These are phyloP conservation scores for Trifolium dubium DNA, from an alignment of 306 rosid genomes.

Conservation along the genomic window DNA sequence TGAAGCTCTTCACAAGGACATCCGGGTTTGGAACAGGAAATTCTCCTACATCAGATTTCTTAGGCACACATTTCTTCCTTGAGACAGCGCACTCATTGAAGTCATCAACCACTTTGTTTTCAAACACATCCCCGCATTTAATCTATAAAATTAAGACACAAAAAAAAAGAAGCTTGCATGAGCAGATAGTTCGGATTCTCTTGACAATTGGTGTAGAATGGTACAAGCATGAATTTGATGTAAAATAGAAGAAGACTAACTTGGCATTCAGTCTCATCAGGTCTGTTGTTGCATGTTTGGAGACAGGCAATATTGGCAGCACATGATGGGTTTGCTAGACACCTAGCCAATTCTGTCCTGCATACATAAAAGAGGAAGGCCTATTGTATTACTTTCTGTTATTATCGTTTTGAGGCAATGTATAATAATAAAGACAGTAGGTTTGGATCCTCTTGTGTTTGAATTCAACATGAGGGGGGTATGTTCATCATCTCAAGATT, in stretches of 20 bases:
- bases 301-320: slow-evolving; percentile 96
- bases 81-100: slow-evolving; percentile 97
- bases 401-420: background rate
- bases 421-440: background rate
- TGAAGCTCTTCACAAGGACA: slow-evolving; percentile 73
- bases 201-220: slow-evolving; percentile 9
- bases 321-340: slow-evolving; percentile 85
- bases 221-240: background rate
- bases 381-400: slow-evolving; percentile 9
- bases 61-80: slow-evolving; percentile 88
- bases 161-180: slow-evolving; percentile 24
- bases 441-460: too few relatives aligned
- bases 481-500: too few relatives aligned
- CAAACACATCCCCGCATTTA: slow-evolving; percentile 89
- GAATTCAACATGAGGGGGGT: too few relatives aligned
- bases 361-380: slow-evolving; percentile 42
- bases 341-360: slow-evolving; percentile 89
- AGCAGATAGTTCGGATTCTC: slow-evolving; percentile 23
- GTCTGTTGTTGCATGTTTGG: slow-evolving; percentile 94
- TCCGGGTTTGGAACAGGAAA: slow-evolving; percentile 85
- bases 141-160: slow-evolving; percentile 58
- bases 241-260: slow-evolving; percentile 50
- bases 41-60: slow-evolving; percentile 93
- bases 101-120: slow-evolving; percentile 88
- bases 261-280: slow-evolving; percentile 97